Base-by-base conservation (phyloP, 805 yeast species). In the Kregervanrija delftensis region DNA sequence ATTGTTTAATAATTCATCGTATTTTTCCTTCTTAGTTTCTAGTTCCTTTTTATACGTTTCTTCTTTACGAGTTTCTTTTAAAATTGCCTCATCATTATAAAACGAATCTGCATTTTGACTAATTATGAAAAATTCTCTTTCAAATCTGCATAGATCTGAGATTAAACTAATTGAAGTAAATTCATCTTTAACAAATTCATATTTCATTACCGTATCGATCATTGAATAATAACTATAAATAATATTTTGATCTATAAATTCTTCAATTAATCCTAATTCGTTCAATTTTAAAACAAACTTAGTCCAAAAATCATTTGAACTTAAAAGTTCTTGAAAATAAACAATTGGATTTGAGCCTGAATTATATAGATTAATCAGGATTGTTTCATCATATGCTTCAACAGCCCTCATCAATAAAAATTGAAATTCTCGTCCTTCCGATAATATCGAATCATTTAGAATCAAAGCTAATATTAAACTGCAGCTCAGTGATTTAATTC, bases 1-100 rank as follows among this genome's bases (percentile, higher is more conserved):
- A 42, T 60, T 63, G 39, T 56, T 54, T 15, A 59, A 46, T n/a
- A 63, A 49, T 30, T 63, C 63, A 11, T 52, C 54, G 42, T 62
- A 63, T 30, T 43, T 50, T 1, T 30, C 33, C 10, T 42, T 53
- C 43, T 55, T 56, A 11, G 37, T 31, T 17, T 40, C 41, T 22
- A 49, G 41, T 35, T 56, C 58, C 33, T 42, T 42, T 10, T 37
- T 40, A 17, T 55, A 40, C 12, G 37, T 49, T 14, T 47, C 41
- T 9, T 31, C 33, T 14, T 54, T 55, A 15, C 33, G 31, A 16
- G 45, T 48, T 35, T 50, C 53, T 22, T 44, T 47, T 11, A 12
- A 10, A 2, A 47, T n/a, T 17, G 39, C 28, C 8, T 44, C 41
- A 41, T 41, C 43, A 17, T 32, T 39, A 14, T 37, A 5, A 30